Base-by-base conservation (phyloP, 208 protist genomes). In the Crithidia fasciculata region DNA sequence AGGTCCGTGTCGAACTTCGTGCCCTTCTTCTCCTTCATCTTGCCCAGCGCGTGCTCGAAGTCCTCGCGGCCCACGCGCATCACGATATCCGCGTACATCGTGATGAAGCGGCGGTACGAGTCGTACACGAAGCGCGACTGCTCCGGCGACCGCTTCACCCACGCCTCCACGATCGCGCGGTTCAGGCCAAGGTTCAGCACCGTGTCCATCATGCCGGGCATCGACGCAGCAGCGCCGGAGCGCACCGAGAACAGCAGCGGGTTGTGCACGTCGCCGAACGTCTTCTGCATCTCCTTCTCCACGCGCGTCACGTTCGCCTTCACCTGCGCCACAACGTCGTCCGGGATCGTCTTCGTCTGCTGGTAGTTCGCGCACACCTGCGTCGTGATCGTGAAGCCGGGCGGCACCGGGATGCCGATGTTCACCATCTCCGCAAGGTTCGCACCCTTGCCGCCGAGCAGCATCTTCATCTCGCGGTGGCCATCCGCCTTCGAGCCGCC, bases 161-260 rank as follows among this genome's bases (percentile, higher is more conserved):
- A 86, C 59, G 88, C 88, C 39, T 93, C 84, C 39, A 95, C 88
- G 43, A 80, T 91, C 0, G 64, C 76, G 69, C 96, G 94, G 80
- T 98, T 98, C 43, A 98, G 80, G 49, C 96, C 96, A 57, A 98
- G 88, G 82, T 98, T 98, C 63, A 98, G 86, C 37, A 98, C 93
- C 36, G 96, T 98, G 82, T 97, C 95, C 93, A 98, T 98, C 97
- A 98, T 98, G 40, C 97, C 97, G 52, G 97, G 97, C 97, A 99
- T 99, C 40, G 97, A 98, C 13, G 97, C 89, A 7, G 90, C 88
- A 55, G 97, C 97, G 54, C 97, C 97, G 36, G 91, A 97, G 72
- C 96, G 90, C 44, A 98, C 95, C 56, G 96, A 98, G 74, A 98
- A 90, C 40, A 98, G 87, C 40, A 98, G 88, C 16, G 97, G 96